Evolutionary conservation across 305 asterid species (phyloP), one percentile per base, ranked within the genome.

Genomic region (Solanum hybrid): DNA sequence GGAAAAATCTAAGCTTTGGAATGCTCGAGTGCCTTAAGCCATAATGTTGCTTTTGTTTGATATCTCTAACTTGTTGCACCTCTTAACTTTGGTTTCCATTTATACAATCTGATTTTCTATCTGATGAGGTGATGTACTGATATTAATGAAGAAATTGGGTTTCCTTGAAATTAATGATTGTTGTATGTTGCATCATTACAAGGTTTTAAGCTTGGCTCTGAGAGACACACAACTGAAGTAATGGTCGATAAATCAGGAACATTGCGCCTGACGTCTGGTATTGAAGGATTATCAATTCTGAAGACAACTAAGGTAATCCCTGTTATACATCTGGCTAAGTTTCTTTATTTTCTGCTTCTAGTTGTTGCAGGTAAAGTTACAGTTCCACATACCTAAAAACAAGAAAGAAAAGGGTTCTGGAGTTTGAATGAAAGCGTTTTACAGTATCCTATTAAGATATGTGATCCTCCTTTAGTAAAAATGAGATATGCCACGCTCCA

Each of bases 141-240:
- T 37, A 51, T 11, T 1, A 84, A 3, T 31, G 12, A 84, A 29
- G 27, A 45, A 31, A 10, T 27, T 45, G 38, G 42, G 35, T 82
- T 81, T 84, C 75, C 87, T 31, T 29, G 24, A 9, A 71, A 51
- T 10, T 51, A 84, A 51, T 29, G 60, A 5, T 29, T 87, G 64
- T 27, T 88, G 32, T 72, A 56, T 69, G 37, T 90, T 86, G 82
- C 32, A 88, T 64, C 87, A 27, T 45, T 89, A 89, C 42, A 80
- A 97, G 99, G 99, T 92, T 97, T 94, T 89, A 94, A 97, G 94
- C 98, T 95, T 90, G 99, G 98, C 89, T 94, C 99, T 87, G 99
- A 96, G 94, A 96, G 91, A 94, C 99, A 94, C 93, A 95, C 96
- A 17, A 90, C 98, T 79, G 98, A 95, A 93, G 97, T 97, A 92